A percentile compares a stretch with the other conserved stretches of the same genome.
These are phyloP conservation scores for Ceratonia siliqua DNA, from an alignment of 306 rosid genomes.

Conservation along the genomic window DNA sequence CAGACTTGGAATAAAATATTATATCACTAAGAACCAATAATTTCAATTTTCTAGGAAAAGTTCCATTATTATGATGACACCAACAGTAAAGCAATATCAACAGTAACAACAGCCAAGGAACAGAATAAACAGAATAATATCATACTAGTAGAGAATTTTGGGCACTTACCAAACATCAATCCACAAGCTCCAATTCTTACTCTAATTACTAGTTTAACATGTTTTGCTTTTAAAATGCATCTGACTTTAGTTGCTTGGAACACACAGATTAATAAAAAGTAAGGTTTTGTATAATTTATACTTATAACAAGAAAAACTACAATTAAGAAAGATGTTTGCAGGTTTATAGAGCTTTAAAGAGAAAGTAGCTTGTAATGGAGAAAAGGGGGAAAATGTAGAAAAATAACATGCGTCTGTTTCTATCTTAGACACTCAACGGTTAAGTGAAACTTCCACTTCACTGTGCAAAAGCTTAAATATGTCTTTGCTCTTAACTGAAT, in stretches of 20 bases:
- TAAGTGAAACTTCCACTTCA: neutral
- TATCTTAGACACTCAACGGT: neutral
- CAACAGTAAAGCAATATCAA: neutral
- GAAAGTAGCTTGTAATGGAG: neutral
- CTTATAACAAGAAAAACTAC: neutral
- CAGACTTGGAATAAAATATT: neutral
- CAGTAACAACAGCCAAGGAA: neutral
- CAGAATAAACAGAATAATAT: neutral
- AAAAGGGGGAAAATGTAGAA: neutral
- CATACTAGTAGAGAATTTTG: neutral
- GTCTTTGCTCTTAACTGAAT: neutral
- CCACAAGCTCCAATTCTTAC: neutral
- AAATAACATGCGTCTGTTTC: neutral
- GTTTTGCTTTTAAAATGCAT: neutral
- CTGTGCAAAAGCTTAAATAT: neutral
- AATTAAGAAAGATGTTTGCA: neutral
- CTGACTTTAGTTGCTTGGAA: neutral
- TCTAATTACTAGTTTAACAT: neutral
- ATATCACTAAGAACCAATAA: neutral
- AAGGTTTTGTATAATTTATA: neutral
- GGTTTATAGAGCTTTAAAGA: neutral
- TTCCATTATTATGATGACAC: neutral
- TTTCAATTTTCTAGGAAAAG: neutral
- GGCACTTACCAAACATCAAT: slow-evolving; percentile 7
- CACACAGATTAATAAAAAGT: neutral